phyloP scores from a whole-genome alignment of 345 rosid species.

The Kernera saxatilis region DNA sequence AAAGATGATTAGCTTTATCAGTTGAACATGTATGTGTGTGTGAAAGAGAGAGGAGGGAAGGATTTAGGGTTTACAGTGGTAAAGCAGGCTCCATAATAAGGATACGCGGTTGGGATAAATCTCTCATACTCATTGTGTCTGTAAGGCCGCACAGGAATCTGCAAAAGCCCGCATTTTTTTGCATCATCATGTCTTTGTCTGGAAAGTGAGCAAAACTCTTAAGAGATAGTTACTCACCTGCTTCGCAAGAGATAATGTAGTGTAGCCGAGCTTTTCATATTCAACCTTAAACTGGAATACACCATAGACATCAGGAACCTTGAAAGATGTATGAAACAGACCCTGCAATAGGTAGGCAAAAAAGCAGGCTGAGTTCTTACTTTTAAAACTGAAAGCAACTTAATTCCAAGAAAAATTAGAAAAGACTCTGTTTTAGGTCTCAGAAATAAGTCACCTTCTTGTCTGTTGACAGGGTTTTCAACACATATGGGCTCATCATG shows the following conservation, averaged over 20 bases:
- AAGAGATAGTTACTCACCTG: constrained; percentile 37
- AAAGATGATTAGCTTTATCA: neutral
- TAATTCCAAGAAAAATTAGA: neutral
- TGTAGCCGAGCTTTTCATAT: constrained; percentile 62
- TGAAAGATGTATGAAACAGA: constrained; percentile 51
- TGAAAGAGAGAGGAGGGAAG: neutral
- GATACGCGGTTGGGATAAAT: constrained; percentile 57
- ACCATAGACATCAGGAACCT: constrained; percentile 75
- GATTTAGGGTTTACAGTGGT: constrained; percentile 39
- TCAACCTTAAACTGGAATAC: constrained; percentile 79
- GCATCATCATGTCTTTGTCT: neutral
- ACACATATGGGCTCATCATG: constrained; percentile 74
- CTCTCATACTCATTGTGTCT: constrained; percentile 70
- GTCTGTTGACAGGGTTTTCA: constrained; percentile 57
- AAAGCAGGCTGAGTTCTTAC: constrained; percentile 4
- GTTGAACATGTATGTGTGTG: neutral
- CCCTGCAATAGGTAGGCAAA: constrained; percentile 43
- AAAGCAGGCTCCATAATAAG: constrained; percentile 71
- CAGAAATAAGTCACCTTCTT: constrained; percentile 36
- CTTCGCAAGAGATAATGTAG: constrained; percentile 60
- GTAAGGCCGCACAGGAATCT: constrained; percentile 69
- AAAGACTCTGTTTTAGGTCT: neutral
- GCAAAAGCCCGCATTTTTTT: constrained; percentile 14
- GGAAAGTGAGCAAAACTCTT: neutral
- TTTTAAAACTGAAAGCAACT: neutral